Conservation (phyloP, 2,329 filamentous ascomycete genomes). For the Scedosporium dehoogii region DNA sequence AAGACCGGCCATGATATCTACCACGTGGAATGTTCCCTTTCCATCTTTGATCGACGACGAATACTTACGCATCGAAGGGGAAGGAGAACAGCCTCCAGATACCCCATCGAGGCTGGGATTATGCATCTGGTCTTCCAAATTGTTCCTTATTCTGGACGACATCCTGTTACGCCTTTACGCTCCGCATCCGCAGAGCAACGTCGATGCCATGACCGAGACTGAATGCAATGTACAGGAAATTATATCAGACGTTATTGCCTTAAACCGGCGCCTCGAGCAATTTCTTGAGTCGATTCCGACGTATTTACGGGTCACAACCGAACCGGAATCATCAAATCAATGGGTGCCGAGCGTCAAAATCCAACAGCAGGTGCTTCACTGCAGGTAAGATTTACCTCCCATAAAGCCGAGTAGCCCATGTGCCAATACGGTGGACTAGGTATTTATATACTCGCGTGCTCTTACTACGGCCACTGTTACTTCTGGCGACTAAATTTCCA, state of each 20-base stretch:
- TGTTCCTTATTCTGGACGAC: conserved; percentile 1
- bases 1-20: conserved; percentile 3
- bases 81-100: neutral
- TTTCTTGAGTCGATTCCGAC: neutral
- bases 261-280: conserved; percentile 1
- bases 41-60: conserved; percentile 2
- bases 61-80: neutral
- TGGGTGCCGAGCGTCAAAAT: too few species aligned
- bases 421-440: neutral
- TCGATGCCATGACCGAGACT: neutral
- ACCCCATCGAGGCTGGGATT: neutral
- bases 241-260: neutral
- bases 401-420: too few species aligned
- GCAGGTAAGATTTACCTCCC: too few species aligned
- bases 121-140: neutral
- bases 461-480: neutral
- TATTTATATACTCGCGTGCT: neutral
- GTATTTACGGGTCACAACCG: neutral
- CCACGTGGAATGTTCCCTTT: neutral
- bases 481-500: neutral
- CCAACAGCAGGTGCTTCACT: too few species aligned
- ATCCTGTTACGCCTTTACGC: neutral
- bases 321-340: too few species aligned
- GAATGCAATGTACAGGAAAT: neutral
- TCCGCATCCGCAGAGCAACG: neutral